phyloP scores from a whole-genome alignment of 805 yeast genomes.

The Sugiyamaella lignohabitans region DNA sequence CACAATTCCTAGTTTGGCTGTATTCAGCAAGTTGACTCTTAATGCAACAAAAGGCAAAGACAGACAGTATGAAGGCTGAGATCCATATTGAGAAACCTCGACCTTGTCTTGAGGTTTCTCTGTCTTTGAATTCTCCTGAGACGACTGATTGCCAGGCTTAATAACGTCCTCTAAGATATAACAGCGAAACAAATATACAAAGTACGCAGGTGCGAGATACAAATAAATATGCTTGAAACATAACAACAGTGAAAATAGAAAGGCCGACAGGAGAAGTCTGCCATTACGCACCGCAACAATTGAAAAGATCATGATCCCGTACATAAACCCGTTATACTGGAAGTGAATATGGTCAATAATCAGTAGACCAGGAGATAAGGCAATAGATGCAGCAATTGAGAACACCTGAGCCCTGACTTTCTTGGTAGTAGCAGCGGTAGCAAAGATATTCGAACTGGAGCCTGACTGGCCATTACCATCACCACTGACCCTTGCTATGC shows the following conservation, averaged over 20 bases:
- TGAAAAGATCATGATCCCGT: constrained; percentile 71
- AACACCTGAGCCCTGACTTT: constrained; percentile 44
- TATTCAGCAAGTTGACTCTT: constrained; percentile 45
- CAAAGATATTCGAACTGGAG: too few relatives aligned
- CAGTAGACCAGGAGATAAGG: constrained; percentile 81
- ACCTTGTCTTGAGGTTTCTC: neutral
- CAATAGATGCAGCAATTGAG: constrained; percentile 76
- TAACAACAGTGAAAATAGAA: constrained; percentile 64
- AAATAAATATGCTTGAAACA: constrained; percentile 94
- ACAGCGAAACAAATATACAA: constrained; percentile 65
- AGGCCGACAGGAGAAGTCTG: constrained; percentile 47
- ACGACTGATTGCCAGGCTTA: neutral
- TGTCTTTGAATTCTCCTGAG: too few relatives aligned
- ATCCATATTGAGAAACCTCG: constrained; percentile 13
- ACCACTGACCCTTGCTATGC: too few relatives aligned
- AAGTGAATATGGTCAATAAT: constrained; percentile 94
- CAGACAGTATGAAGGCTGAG: neutral
- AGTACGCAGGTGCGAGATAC: constrained; percentile 91
- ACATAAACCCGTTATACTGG: constrained; percentile 93
- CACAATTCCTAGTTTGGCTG: constrained; percentile 54
- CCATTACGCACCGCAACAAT: constrained; percentile 62
- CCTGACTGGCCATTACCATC: constrained; percentile 4
- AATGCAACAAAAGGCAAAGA: constrained; percentile 9
- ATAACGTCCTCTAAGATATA: neutral
- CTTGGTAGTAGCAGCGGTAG: too few relatives aligned